Conservation (phyloP, 2,329 filamentous ascomycete species). For the Clonostachys byssicola region DNA sequence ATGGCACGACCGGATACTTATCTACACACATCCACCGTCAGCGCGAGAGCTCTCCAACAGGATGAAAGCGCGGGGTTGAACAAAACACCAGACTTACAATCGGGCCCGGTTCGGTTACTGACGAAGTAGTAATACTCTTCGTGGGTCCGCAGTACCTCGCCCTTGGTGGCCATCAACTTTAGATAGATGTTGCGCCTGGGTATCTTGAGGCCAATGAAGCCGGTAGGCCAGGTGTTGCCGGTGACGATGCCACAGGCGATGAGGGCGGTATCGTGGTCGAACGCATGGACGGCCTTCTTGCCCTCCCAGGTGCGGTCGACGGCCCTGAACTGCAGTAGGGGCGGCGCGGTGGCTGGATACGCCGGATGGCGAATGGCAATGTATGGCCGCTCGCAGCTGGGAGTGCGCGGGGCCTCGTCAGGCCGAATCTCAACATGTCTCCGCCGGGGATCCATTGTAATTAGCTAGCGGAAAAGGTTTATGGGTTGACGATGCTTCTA, state of each 20-base stretch:
- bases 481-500: no score
- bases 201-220: neutral
- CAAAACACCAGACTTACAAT: neutral
- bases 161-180: no score
- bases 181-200: no score
- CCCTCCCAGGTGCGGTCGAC: neutral
- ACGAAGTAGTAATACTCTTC: conserved; percentile 2
- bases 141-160: neutral
- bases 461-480: no score
- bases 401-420: no score
- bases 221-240: conserved; percentile 1
- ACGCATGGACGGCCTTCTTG: neutral
- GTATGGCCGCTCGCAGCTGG: no score
- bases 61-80: no score
- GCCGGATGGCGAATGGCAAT: conserved; percentile 1
- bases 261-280: conserved; percentile 2
- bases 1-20: conserved; percentile 3
- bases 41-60: neutral
- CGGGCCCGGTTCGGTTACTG: neutral
- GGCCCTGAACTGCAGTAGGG: neutral
- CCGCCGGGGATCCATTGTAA: no score
- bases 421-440: no score
- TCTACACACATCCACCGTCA: neutral
- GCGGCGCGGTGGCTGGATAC: neutral
- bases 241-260: conserved; percentile 2